Evolutionary conservation across 2,329 filamentous ascomycete genomes (phyloP), one percentile per base, ranked within the genome.

Genomic region (Trichoderma sp.): DNA sequence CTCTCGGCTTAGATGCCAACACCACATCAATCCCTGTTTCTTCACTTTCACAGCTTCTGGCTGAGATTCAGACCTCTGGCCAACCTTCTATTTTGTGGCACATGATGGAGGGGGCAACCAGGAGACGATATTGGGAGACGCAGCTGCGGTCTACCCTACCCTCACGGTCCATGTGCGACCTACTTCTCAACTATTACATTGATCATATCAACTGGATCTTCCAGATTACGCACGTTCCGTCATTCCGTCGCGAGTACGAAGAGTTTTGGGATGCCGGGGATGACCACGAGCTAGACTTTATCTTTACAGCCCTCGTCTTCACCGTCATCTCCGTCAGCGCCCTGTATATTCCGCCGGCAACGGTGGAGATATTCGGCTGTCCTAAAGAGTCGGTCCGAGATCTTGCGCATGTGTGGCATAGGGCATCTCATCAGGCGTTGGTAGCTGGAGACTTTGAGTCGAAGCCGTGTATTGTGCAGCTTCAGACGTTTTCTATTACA

Each of bases 121-220:
- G 72, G 12, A 72, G 71, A 26, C 67, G 56, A 7, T 30, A 74
- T 9, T 75, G 66, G 62, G 69, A 73, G 70, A 71, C 74, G 51
- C 74, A 74, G 53, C 66, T 75, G 21, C 34, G 61, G 15, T 68
- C 72, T 3, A 18, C 72, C 3, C 56, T 75, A 11, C 74, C 74
- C 3, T 73, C 72, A 14, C 68, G 73, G 43, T 71, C 73, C 14
- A 70, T 74, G 61, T 78, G 77, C 62, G 78, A 79, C 53, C 68
- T 77, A 1, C 75, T 80, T 2, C 69, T 78, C 24, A 74, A 72
- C 30, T 79, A 78, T 63, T 80, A 77, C 70, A 65, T 79, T 21
- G 77, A 79, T 47, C 76, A 80, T 47, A 74, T 79, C 73, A 77
- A 80, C 67, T 79, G 76, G 74, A 73, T 79, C 9, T 79, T 78